Conservation (phyloP, 148 eudicot species). For the Suaeda aralocaspica region DNA sequence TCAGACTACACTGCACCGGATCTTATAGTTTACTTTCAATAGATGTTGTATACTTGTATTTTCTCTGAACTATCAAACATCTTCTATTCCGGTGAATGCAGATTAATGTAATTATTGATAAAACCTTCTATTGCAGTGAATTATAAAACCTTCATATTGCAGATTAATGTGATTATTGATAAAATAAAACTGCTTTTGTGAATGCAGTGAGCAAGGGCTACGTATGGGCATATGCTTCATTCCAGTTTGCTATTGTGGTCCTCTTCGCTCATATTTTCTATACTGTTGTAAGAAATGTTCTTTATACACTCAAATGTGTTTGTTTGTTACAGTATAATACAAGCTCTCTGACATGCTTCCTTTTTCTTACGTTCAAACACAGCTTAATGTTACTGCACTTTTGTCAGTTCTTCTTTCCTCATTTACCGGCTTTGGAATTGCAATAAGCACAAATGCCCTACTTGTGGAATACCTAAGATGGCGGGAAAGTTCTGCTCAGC, state of each 20-base stretch:
- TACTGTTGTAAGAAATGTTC: constrained; percentile 24
- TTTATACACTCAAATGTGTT: neutral
- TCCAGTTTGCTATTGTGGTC: constrained; percentile 36
- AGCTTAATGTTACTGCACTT: constrained; percentile 32
- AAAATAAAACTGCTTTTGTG: constrained; percentile 1
- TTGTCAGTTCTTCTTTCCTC: constrained; percentile 34
- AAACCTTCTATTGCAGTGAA: neutral
- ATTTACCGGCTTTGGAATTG: constrained; percentile 36
- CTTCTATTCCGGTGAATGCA: neutral
- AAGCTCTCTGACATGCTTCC: constrained; percentile 4
- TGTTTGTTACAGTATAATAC: neutral
- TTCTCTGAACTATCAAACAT: neutral
- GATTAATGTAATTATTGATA: neutral
- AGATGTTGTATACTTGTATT: neutral
- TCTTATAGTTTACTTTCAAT: neutral
- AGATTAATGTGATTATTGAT: neutral
- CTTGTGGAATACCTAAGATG: constrained; percentile 33
- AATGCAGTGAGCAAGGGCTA: constrained; percentile 31
- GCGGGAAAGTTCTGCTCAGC: constrained; percentile 28
- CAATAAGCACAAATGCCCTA: constrained; percentile 33
- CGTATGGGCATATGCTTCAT: constrained; percentile 38
- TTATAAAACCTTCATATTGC: neutral
- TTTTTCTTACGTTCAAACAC: constrained; percentile 5
- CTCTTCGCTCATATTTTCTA: constrained; percentile 36
- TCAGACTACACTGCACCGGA: neutral